phyloP scores from a whole-genome alignment of 2,329 filamentous ascomycete genomes.

The Venturia nashicola region DNA sequence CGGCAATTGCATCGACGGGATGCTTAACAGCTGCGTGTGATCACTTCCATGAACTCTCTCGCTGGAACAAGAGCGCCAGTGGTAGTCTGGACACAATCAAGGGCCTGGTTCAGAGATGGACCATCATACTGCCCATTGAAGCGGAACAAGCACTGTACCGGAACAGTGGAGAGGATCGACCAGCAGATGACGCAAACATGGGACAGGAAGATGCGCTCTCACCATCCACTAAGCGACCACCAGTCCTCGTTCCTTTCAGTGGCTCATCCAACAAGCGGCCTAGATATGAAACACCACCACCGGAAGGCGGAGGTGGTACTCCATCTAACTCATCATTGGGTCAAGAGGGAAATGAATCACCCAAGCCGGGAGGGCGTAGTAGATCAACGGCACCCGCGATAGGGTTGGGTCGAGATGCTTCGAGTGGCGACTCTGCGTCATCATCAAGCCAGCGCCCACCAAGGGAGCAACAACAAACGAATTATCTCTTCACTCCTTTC shows the following conservation, averaged over 20 bases:
- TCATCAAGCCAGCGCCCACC: conserved; percentile 1
- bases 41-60: conserved; percentile 15
- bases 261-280: background rate
- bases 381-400: background rate
- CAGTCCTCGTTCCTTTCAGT: conserved; percentile 6
- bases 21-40: conserved; percentile 25
- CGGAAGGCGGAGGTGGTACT: background rate
- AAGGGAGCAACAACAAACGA: conserved; percentile 7
- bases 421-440: background rate
- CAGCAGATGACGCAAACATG: background rate
- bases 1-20: conserved; percentile 27
- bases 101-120: conserved; percentile 15
- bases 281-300: background rate
- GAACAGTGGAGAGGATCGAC: conserved; percentile 1
- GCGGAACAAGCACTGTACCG: conserved; percentile 15
- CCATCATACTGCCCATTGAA: conserved; percentile 15
- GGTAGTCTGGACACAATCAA: conserved; percentile 13
- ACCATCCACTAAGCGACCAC: conserved; percentile 10
- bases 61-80: conserved; percentile 13
- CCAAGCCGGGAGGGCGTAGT: background rate
- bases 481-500: conserved; percentile 15
- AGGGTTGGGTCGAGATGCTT: background rate
- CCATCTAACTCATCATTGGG: background rate
- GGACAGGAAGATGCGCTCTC: background rate
- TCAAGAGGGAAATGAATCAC: background rate